Percentiles rank a stretch among this genome's conserved stretches.
Conservation (phyloP, 2,329 filamentous ascomycete species). For the Penicillium sp. region DNA sequence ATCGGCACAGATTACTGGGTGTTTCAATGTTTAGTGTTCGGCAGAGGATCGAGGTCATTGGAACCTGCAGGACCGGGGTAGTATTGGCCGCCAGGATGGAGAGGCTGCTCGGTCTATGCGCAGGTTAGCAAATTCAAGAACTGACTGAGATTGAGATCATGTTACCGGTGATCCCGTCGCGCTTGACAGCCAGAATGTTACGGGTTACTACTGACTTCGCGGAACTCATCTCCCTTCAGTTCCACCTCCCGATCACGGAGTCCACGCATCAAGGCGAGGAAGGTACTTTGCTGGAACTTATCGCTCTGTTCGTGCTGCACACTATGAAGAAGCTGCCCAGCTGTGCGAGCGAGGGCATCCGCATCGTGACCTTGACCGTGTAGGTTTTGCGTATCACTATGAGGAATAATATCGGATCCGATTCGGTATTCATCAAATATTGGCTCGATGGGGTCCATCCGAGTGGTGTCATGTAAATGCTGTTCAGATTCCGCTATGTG, state of each 20-base stretch:
- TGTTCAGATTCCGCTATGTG: conserved; percentile 14
- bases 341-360: conserved; percentile 66
- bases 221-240: conserved; percentile 60
- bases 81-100: conserved; percentile 45
- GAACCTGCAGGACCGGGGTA: conserved; percentile 42
- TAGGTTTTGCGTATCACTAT: conserved; percentile 30
- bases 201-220: conserved; percentile 44
- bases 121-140: conserved; percentile 34
- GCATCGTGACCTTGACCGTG: conserved; percentile 44
- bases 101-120: conserved; percentile 37
- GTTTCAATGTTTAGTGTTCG: no score
- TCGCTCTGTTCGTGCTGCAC: conserved; percentile 62
- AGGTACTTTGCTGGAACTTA: conserved; percentile 74
- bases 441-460: conserved; percentile 11
- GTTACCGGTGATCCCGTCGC: conserved; percentile 37
- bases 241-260: conserved; percentile 66
- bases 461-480: conserved; percentile 14
- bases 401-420: conserved; percentile 41
- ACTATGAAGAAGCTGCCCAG: conserved; percentile 62
- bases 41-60: conserved; percentile 11
- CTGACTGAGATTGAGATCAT: conserved; percentile 24
- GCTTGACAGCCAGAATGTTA: conserved; percentile 34
- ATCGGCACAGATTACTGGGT: no score
- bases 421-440: conserved; percentile 32
- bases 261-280: conserved; percentile 69